phyloP scores from a whole-genome alignment of 2,329 filamentous ascomycete genomes.

The Colletotrichum endophyticum region DNA sequence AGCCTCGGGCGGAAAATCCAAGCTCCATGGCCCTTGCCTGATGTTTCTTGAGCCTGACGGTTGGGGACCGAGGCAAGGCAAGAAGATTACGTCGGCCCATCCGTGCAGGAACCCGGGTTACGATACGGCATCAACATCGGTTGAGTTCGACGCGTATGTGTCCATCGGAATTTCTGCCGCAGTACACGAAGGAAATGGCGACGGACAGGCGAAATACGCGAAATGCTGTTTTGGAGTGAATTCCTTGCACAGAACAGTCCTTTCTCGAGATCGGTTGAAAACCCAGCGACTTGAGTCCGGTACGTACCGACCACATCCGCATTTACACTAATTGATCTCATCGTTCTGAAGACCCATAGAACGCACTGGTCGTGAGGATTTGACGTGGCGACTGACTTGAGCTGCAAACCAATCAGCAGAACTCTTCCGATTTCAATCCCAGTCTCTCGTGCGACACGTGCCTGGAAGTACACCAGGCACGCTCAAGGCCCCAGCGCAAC shows the following conservation, averaged over 20 bases:
- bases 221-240: neutral
- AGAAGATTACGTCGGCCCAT: neutral
- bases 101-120: neutral
- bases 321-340: neutral
- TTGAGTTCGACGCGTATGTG: neutral
- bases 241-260: neutral
- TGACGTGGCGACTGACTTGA: neutral
- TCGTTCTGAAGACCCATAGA: neutral
- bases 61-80: neutral
- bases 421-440: neutral
- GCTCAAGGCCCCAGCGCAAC: neutral
- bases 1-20: neutral
- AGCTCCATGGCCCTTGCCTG: neutral
- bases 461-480: neutral
- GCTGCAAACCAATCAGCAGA: neutral
- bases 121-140: neutral
- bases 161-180: neutral
- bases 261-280: neutral
- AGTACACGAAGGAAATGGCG: neutral
- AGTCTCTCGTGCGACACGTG: neutral
- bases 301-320: neutral
- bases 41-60: neutral
- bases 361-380: neutral
- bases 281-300: neutral
- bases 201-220: neutral